Percentiles rank a stretch among this genome's conserved stretches.
Evolutionary conservation across 2,329 filamentous ascomycete species (phyloP).

Genomic region (Epicoccum nigrum): DNA sequence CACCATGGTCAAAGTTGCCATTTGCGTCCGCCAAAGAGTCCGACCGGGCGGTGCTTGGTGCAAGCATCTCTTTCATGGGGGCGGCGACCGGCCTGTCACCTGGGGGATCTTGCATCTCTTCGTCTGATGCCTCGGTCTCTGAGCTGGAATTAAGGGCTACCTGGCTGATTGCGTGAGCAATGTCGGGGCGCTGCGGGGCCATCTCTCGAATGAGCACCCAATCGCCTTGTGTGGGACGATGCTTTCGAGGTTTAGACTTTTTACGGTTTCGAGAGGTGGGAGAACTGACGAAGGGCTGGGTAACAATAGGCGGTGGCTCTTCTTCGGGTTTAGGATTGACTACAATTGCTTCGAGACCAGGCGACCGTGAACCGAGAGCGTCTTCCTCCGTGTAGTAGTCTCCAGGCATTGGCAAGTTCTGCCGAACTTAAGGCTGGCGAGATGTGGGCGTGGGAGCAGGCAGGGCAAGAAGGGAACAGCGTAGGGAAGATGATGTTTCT

Average conservation of each 20-base stretch:
- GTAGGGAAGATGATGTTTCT: slow-evolving; percentile 9
- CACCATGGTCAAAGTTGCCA: neutral
- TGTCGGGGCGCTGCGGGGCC: slow-evolving; percentile 68
- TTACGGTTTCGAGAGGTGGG: slow-evolving; percentile 54
- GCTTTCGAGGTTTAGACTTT: slow-evolving; percentile 59
- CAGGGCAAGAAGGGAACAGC: neutral
- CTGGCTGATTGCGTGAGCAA: slow-evolving; percentile 64
- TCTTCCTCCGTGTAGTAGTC: slow-evolving; percentile 60
- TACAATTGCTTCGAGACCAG: slow-evolving; percentile 49
- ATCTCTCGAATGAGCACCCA: slow-evolving; percentile 70
- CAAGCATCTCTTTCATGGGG: slow-evolving; percentile 1
- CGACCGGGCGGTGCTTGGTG: neutral
- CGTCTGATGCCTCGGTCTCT: slow-evolving; percentile 54
- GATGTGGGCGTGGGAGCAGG: slow-evolving; percentile 9
- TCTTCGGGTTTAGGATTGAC: slow-evolving; percentile 59
- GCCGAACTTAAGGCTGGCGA: slow-evolving; percentile 24
- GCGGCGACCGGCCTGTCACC: slow-evolving; percentile 16
- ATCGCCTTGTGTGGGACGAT: slow-evolving; percentile 65
- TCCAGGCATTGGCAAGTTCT: slow-evolving; percentile 37
- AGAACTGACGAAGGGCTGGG: slow-evolving; percentile 47
- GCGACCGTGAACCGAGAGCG: slow-evolving; percentile 49
- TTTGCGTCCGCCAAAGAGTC: slow-evolving; percentile 11
- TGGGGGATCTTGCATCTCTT: slow-evolving; percentile 42
- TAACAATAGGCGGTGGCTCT: slow-evolving; percentile 54
- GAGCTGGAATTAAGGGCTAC: slow-evolving; percentile 56